Evolutionary conservation across 2,329 filamentous ascomycete species (phyloP), one percentile per base, ranked within the genome.

Genomic region (Pseudogymnoascus sp.): DNA sequence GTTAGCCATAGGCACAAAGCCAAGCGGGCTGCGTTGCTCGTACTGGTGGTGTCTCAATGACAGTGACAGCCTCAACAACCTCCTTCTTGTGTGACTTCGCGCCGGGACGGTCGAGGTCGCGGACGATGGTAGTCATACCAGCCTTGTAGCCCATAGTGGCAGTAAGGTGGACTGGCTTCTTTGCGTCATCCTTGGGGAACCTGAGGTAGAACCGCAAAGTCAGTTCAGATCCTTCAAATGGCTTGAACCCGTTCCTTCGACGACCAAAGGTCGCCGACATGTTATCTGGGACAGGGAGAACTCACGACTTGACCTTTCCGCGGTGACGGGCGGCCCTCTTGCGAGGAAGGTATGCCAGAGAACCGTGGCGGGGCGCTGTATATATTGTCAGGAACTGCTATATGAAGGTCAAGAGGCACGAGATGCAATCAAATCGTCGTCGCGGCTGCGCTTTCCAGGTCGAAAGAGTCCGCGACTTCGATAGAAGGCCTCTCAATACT

Each of bases 21-120:
- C 86, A 88, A 88, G 85, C 85, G 85, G 85, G 87, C 84, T 90
- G 86, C 84, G 85, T 89, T 89, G 85, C 82, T 86, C 90, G 82
- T 92, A 97, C 95, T 80, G 92, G 91, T 83, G 93, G 92, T 79
- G 91, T 96, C 83, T 93, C 88, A 82, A 96, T 86, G 79, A 95
- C 85, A 74, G 88, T 88, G 75, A 90, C 88, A 75, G 91, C 90
- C 85, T 96, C 90, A 74, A 93, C 89, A 78, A 96, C 82, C 82
- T 97, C 88, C 87, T 97, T 92, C 91, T 97, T 97, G 91, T 99
- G 92, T 81, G 95, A 87, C 88, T 99, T 99, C 76, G 95, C 95
- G 81, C 95, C 95, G 72, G 95, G 95, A 81, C 95, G 90, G 87
- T 99, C 95, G 80, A 97, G 87, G 61, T 97, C 93, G 82, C 95